Conservation (phyloP, 495 filamentous ascomycete species). For the Pseudoneurospora amorphoporcata region DNA sequence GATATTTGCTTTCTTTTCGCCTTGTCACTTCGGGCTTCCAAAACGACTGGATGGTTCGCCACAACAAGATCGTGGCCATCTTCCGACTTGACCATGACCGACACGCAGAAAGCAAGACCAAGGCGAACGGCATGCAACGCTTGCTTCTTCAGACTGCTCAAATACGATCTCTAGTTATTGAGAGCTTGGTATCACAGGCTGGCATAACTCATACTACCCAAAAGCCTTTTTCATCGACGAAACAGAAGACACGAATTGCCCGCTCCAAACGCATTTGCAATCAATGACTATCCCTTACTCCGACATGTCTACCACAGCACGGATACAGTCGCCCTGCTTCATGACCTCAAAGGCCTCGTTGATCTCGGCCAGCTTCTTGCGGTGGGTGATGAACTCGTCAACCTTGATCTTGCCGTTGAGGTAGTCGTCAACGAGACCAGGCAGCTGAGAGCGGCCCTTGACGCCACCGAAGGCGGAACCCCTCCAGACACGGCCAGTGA, state of each 20-base stretch:
- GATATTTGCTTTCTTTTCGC: neutral
- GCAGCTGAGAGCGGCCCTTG: slow-evolving; percentile 91
- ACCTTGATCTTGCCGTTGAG: slow-evolving; percentile 86
- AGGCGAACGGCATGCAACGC: neutral
- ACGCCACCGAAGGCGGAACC: slow-evolving; percentile 97
- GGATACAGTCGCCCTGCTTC: slow-evolving; percentile 93
- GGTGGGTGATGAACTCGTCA: slow-evolving; percentile 98
- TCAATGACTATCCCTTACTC: slow-evolving; percentile 13
- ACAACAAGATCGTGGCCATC: neutral
- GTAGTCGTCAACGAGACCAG: slow-evolving; percentile 83
- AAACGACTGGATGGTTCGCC: neutral
- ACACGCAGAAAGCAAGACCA: neutral
- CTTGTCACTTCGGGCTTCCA: neutral
- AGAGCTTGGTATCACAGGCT: neutral
- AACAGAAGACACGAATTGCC: slow-evolving; percentile 2
- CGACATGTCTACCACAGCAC: slow-evolving; percentile 62
- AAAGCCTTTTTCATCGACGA: neutral
- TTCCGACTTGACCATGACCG: neutral
- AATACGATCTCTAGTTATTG: neutral
- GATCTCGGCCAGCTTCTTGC: slow-evolving; percentile 67
- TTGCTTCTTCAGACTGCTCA: neutral
- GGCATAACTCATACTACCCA: neutral
- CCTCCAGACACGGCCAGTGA: slow-evolving; percentile 95
- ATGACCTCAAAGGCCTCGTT: slow-evolving; percentile 87
- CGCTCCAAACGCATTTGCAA: neutral